Evolutionary conservation across 176 grass and related monocot species (phyloP).

Genomic region (Oryza brachyantha): DNA sequence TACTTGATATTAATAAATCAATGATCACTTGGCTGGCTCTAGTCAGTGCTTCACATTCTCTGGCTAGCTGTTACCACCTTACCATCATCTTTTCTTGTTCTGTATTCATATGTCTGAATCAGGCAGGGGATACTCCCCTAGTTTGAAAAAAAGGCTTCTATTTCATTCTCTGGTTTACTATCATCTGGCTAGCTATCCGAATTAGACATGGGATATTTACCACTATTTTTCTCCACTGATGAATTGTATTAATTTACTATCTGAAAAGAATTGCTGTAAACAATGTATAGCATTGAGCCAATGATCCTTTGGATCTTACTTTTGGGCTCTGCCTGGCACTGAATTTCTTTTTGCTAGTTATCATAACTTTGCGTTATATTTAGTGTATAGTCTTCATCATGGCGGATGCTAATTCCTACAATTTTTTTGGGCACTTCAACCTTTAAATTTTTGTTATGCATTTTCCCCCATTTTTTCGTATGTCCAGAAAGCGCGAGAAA

Average conservation of each 20-base stretch:
- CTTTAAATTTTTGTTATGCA: background rate
- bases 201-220: too few relatives aligned
- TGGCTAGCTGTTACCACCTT: background rate
- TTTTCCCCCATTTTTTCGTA: background rate
- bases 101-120: background rate
- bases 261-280: background rate
- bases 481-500: background rate
- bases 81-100: background rate
- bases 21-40: background rate
- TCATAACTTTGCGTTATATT: background rate
- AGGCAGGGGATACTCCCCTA: background rate
- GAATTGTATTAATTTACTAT: background rate
- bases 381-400: background rate
- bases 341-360: background rate
- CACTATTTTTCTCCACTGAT: background rate
- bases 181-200: too few relatives aligned
- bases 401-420: background rate
- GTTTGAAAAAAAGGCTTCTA: background rate
- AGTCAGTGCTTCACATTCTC: background rate
- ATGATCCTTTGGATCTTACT: background rate
- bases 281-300: background rate
- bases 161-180: too few relatives aligned
- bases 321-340: background rate
- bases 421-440: background rate
- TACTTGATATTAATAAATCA: background rate